These are phyloP conservation scores for Xerocomus brunneocitrinus DNA, from an alignment of 768 basidiomycete species.

Conservation along the genomic window DNA sequence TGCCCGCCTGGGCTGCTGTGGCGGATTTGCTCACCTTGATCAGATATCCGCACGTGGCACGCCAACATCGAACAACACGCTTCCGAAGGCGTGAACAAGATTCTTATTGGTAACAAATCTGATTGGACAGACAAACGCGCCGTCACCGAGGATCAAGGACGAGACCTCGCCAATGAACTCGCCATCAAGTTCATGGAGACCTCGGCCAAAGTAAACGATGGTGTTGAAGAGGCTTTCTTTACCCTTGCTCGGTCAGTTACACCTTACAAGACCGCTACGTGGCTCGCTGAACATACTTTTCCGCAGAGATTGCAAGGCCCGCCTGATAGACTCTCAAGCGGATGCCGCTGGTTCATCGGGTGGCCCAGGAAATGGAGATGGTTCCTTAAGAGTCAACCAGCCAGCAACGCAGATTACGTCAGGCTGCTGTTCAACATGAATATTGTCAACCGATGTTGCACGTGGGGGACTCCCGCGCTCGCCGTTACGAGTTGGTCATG, in stretches of 20 bases:
- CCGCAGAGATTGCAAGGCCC: slow-evolving; percentile 90
- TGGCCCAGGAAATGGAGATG: slow-evolving; percentile 41
- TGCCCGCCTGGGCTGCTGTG: slow-evolving; percentile 23
- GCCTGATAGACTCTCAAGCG: slow-evolving; percentile 91
- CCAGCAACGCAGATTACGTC: slow-evolving; percentile 41
- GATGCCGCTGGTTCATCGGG: slow-evolving; percentile 44
- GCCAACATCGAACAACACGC: slow-evolving; percentile 98
- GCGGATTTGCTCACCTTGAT: not conserved
- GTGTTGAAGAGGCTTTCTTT: slow-evolving; percentile 99
- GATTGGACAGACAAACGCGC: slow-evolving; percentile 97
- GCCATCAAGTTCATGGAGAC: slow-evolving; percentile 98
- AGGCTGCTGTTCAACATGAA: slow-evolving; percentile 54
- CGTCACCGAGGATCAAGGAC: slow-evolving; percentile 88
- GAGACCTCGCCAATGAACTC: slow-evolving; percentile 86
- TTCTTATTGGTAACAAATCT: slow-evolving; percentile 97
- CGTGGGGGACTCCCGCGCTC: slow-evolving; percentile 2
- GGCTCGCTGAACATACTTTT: not conserved
- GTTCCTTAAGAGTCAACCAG: slow-evolving; percentile 64
- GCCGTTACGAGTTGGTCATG: slow-evolving; percentile 3
- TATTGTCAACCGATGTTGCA: slow-evolving; percentile 4
- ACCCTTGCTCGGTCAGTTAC: slow-evolving; percentile 80
- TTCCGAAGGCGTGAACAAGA: slow-evolving; percentile 98
- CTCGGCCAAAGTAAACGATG: slow-evolving; percentile 93
- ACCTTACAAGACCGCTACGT: not conserved
- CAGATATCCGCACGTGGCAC: slow-evolving; percentile 99